Base-by-base conservation (phyloP, 2,329 filamentous ascomycete species). In the Fusarium sp. region DNA sequence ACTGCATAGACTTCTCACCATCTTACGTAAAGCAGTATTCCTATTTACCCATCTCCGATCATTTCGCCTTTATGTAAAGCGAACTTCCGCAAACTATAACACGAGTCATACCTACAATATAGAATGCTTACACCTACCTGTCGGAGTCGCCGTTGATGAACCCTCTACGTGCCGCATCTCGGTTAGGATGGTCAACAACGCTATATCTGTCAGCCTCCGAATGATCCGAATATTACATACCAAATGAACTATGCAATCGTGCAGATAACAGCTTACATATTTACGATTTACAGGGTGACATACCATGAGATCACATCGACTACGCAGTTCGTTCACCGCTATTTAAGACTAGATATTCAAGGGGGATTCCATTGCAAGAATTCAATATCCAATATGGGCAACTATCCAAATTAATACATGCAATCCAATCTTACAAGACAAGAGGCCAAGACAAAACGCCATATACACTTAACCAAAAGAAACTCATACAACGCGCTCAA, bases 111-210 rank as follows among this genome's bases (percentile, higher is more conserved):
- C n/a, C 12, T 34, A 42, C 53, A 28, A 33, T 47, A 44, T 41
- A 58, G 34, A 33, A 31, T 70, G 57, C 66, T 45, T 38, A 37
- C 45, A 52, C 18, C 37, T 60, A 52, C 61, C 49, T 59, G 53
- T 69, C 68, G 68, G 68, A 26, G 53, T 59, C 44, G 46, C 68
- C 65, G 68, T 45, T 40, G 45, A 20, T 40, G 45, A 20, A n/a
- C 16, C 33, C 20, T 33, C 37, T 44, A 30, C 33, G 31, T 52
- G 31, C 36, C 57, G 26, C 26, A 13, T 57, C 51, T 69, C 51
- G 33, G 53, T 42, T 30, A 20, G 49, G 44, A 57, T 56, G 16
- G 36, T 49, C 23, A 31, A 57, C 34, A 23, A 40, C 20, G 26
- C 8, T 42, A 33, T 52, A 33, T 46, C 44, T 37, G 18, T 57